These are phyloP conservation scores for Trichosporon ovoides DNA, from an alignment of 1,284 basidiomycete species.

Conservation along the genomic window DNA sequence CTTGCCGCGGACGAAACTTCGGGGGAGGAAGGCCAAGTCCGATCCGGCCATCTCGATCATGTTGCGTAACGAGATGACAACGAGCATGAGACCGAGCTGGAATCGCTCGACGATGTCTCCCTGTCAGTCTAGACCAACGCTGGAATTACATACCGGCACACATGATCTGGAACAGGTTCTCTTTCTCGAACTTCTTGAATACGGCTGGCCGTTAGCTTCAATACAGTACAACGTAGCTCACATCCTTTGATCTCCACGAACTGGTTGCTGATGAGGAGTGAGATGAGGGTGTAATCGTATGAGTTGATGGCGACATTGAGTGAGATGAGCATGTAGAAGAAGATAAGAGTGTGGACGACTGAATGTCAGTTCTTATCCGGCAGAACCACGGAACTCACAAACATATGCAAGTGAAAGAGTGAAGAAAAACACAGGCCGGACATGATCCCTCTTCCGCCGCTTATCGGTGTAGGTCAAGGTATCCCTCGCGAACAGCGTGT, in stretches of 20 bases:
- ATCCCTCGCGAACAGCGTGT: constrained; percentile 90
- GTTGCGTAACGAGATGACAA: constrained; percentile 87
- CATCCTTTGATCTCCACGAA: constrained; percentile 99
- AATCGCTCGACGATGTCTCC: constrained; percentile 98
- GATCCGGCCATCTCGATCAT: constrained; percentile 90
- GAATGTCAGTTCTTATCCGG: constrained; percentile 19
- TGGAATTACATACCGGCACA: constrained; percentile 72
- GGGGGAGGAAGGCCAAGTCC: constrained; percentile 72
- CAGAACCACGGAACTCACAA: constrained; percentile 56
- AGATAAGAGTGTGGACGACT: constrained; percentile 89
- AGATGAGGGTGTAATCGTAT: constrained; percentile 92
- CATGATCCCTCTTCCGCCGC: constrained; percentile 45
- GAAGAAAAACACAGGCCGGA: constrained; percentile 78
- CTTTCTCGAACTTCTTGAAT: constrained; percentile 99
- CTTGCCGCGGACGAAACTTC: constrained; percentile 73
- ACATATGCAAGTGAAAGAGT: constrained; percentile 75
- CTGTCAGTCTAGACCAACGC: no score
- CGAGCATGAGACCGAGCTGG: constrained; percentile 84
- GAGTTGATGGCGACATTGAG: constrained; percentile 98
- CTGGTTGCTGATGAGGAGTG: constrained; percentile 92
- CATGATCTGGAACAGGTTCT: constrained; percentile 96
- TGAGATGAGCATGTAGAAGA: constrained; percentile 93
- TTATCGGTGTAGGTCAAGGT: constrained; percentile 58
- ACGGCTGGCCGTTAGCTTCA: constrained; percentile 54
- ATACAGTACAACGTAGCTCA: constrained; percentile 26